phyloP scores from a whole-genome alignment of 2,329 filamentous ascomycete genomes.

The Coniochaeta prunicola region DNA sequence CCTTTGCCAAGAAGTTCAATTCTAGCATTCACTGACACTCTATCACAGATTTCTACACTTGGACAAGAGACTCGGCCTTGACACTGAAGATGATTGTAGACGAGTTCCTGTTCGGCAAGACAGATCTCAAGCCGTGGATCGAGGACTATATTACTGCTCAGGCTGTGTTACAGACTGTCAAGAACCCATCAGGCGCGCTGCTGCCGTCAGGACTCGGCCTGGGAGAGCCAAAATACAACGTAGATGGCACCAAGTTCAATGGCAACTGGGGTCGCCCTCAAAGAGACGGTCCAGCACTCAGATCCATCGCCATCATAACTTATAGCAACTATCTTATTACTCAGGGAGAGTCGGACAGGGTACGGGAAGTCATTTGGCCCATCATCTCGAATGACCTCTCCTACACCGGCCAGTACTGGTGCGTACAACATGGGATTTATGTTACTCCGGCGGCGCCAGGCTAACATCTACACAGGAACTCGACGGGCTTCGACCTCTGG shows the following conservation, averaged over 20 bases:
- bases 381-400: conserved; percentile 66
- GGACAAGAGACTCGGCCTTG: conserved; percentile 68
- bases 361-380: conserved; percentile 56
- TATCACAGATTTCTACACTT: conserved; percentile 64
- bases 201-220: conserved; percentile 46
- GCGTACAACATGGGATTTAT: conserved; percentile 5
- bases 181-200: conserved; percentile 58
- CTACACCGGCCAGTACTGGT: conserved; percentile 68
- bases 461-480: conserved; percentile 31
- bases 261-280: conserved; percentile 69
- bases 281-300: conserved; percentile 70
- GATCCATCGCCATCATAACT: conserved; percentile 63
- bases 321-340: conserved; percentile 65
- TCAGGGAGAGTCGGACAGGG: conserved; percentile 53
- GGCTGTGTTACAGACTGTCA: conserved; percentile 55
- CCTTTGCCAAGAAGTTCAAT: neutral
- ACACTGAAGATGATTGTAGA: conserved; percentile 64
- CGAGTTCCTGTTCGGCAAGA: conserved; percentile 51
- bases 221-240: conserved; percentile 67
- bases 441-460: neutral
- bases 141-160: conserved; percentile 63
- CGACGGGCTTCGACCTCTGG: conserved; percentile 68
- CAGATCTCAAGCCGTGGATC: conserved; percentile 52
- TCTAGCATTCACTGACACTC: neutral
- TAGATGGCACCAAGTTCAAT: conserved; percentile 55